Percentiles rank a stretch among this genome's conserved stretches.
phyloP scores from a whole-genome alignment of 139 green algal genomes.

The Tetraselmis striata region DNA sequence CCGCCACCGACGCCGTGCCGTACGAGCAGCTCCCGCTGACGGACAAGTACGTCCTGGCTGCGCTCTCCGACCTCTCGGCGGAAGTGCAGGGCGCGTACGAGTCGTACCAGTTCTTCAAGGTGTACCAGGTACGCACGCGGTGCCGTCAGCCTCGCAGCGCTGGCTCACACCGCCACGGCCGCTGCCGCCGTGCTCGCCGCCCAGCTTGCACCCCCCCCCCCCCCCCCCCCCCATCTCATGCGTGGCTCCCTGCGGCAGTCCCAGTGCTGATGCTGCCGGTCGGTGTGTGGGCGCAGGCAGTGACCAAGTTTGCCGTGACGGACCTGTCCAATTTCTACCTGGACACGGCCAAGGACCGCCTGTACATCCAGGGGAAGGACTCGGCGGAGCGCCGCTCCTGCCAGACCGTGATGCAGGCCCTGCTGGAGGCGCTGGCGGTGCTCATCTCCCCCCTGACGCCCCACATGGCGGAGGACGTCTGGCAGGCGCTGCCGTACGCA shows the following conservation, averaged over 20 bases:
- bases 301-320: slow-evolving; percentile 75
- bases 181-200: too few relatives aligned
- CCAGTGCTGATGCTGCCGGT: too few relatives aligned
- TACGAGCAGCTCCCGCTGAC: slow-evolving; percentile 53
- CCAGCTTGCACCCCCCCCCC: not conserved
- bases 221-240: not conserved
- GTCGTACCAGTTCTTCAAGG: slow-evolving; percentile 52
- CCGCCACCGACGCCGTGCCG: slow-evolving; percentile 34
- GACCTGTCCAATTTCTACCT: slow-evolving; percentile 97
- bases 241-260: too few relatives aligned
- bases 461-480: slow-evolving; percentile 97
- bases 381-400: slow-evolving; percentile 52
- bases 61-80: slow-evolving; percentile 28
- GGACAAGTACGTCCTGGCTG: slow-evolving; percentile 54
- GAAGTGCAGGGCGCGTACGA: slow-evolving; percentile 73
- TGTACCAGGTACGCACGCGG: slow-evolving; percentile 13
- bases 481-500: slow-evolving; percentile 62
- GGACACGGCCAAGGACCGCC: slow-evolving; percentile 88
- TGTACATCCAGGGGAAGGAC: slow-evolving; percentile 67
- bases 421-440: slow-evolving; percentile 58
- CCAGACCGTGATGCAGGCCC: slow-evolving; percentile 76
- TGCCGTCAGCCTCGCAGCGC: too few relatives aligned
- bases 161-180: too few relatives aligned
- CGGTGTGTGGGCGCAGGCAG: too few relatives aligned
- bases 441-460: slow-evolving; percentile 75